phyloP scores from a whole-genome alignment of 2,329 filamentous ascomycete genomes.

The Endoconidiophora polonica region DNA sequence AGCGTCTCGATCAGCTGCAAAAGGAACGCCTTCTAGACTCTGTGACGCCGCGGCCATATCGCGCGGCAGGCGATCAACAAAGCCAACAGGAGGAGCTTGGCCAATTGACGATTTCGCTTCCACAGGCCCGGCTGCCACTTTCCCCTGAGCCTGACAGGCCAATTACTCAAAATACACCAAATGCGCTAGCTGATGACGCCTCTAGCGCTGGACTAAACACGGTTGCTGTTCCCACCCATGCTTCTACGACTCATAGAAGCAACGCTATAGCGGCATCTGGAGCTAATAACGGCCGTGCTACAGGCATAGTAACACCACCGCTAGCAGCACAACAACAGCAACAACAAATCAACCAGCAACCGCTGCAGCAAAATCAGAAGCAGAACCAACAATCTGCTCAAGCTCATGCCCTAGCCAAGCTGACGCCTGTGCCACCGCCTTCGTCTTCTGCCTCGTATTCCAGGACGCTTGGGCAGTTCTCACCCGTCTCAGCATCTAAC shows the following conservation, averaged over 20 bases:
- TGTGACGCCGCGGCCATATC: not conserved
- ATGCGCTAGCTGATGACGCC: too few species aligned
- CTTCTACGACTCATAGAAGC: not conserved
- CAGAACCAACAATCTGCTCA: not conserved
- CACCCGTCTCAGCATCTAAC: conserved; percentile 6
- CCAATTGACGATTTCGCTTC: not conserved
- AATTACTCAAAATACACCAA: not conserved
- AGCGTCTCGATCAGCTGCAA: conserved; percentile 6
- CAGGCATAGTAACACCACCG: too few species aligned
- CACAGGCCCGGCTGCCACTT: not conserved
- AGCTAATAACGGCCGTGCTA: too few species aligned
- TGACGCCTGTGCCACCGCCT: not conserved
- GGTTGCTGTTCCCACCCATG: not conserved
- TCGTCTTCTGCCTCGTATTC: conserved; percentile 6
- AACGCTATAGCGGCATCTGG: too few species aligned
- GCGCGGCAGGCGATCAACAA: too few species aligned
- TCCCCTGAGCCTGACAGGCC: conserved; percentile 5
- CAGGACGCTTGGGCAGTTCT: conserved; percentile 3
- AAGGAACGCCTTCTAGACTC: not conserved
- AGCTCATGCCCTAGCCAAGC: not conserved
- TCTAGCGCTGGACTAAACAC: too few species aligned
- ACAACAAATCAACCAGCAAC: not conserved
- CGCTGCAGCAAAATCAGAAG: not conserved
- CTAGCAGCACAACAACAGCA: not conserved
- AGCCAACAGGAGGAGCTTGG: not conserved